Conservation (phyloP, 1,139 yeast species). For the Meyerozyma smithsonii region DNA sequence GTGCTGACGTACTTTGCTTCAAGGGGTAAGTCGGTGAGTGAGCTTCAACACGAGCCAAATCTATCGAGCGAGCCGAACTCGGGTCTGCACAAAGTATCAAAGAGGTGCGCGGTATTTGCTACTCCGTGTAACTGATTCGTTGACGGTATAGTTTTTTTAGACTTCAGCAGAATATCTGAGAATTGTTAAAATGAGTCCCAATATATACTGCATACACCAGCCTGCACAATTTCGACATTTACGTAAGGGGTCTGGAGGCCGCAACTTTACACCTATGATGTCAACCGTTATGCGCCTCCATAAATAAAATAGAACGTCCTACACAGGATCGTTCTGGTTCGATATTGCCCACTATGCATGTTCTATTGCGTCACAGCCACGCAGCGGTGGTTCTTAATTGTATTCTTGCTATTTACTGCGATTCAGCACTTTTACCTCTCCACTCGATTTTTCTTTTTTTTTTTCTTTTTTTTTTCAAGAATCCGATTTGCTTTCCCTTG, state of each 20-base stretch:
- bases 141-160: neutral
- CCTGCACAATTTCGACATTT: neutral
- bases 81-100: neutral
- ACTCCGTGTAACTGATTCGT: neutral
- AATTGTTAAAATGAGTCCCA: constrained; percentile 1
- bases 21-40: neutral
- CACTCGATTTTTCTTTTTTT: neutral
- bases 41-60: neutral
- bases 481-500: too few species aligned
- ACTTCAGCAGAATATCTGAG: neutral
- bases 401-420: neutral
- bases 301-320: neutral
- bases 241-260: neutral
- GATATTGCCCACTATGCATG: neutral
- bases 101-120: neutral
- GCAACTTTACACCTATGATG: neutral
- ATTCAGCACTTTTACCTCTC: too few species aligned
- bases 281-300: neutral
- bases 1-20: neutral
- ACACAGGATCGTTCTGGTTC: neutral
- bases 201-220: neutral
- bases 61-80: neutral
- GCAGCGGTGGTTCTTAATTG: neutral
- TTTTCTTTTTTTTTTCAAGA: neutral
- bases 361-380: neutral